These are phyloP conservation scores for Cicer pinnatifidum DNA, from an alignment of 306 rosid genomes.

Conservation along the genomic window DNA sequence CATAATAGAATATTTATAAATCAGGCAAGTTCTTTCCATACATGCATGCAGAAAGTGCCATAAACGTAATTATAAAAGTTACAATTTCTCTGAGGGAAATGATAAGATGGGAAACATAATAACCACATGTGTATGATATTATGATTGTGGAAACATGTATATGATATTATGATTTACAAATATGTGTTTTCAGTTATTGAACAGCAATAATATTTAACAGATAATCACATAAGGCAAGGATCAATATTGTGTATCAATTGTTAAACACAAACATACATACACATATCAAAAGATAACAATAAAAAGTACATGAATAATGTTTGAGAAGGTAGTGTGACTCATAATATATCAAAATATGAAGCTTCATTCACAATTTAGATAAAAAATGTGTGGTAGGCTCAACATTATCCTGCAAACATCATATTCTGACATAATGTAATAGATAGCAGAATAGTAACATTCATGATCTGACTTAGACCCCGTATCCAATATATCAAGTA, in stretches of 20 bases:
- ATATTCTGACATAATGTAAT: slow-evolving; percentile 1
- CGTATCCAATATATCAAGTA: slow-evolving; percentile 11
- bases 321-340: too few relatives aligned
- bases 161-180: too few relatives aligned
- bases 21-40: slow-evolving; percentile 15
- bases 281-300: too few relatives aligned
- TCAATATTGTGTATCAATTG: too few relatives aligned
- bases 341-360: too few relatives aligned
- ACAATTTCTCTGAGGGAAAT: slow-evolving; percentile 12
- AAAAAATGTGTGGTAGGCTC: background rate
- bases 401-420: slow-evolving; percentile 25
- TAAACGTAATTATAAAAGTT: background rate
- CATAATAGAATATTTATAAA: slow-evolving; percentile 19
- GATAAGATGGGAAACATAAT: slow-evolving; percentile 13
- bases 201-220: too few relatives aligned
- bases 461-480: slow-evolving; percentile 10
- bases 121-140: background rate
- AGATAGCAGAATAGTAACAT: background rate
- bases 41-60: background rate
- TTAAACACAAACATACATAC: too few relatives aligned
- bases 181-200: too few relatives aligned
- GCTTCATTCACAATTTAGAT: slow-evolving; percentile 30
- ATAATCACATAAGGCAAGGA: too few relatives aligned
- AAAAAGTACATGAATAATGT: too few relatives aligned
- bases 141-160: background rate